Percentiles rank a stretch among this genome's conserved stretches.
phyloP scores from a whole-genome alignment of 192 early-diverging fungal species.

The Podila epigama region DNA sequence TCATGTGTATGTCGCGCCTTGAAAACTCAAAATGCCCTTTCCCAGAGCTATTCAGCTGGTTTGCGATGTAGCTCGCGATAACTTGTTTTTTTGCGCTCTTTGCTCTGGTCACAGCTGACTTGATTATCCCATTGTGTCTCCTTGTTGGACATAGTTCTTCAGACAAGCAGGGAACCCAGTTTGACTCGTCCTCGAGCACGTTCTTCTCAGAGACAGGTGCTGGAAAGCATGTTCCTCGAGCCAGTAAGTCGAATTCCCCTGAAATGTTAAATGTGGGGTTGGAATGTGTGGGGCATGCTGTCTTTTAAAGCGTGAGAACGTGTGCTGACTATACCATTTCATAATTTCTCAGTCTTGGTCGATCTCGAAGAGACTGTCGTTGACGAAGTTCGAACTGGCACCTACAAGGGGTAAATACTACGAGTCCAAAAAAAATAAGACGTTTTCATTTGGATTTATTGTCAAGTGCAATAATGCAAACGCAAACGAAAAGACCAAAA shows the following conservation, averaged over 20 bases:
- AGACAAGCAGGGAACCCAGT: conserved; percentile 78
- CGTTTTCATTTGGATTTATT: too few relatives aligned
- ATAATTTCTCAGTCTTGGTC: conserved; percentile 78
- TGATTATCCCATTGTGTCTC: neutral
- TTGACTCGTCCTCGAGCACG: conserved; percentile 95
- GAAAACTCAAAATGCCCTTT: too few relatives aligned
- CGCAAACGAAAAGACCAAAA: too few relatives aligned
- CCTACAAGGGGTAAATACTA: conserved; percentile 88
- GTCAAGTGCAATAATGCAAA: too few relatives aligned
- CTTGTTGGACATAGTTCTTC: conserved; percentile 48
- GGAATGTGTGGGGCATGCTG: neutral
- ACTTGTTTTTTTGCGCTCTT: too few relatives aligned
- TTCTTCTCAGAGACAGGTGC: conserved; percentile 99
- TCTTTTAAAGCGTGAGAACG: neutral
- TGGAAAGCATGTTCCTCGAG: conserved; percentile 99
- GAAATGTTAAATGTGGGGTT: neutral
- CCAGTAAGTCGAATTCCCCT: conserved; percentile 50
- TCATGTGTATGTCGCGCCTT: conserved; percentile 64
- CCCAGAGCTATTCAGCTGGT: too few relatives aligned
- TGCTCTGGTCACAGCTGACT: too few relatives aligned
- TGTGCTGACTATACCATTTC: neutral
- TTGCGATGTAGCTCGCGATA: too few relatives aligned
- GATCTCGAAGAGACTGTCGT: conserved; percentile 96
- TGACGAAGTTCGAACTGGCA: conserved; percentile 98
- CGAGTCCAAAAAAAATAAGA: too few relatives aligned